A percentile compares a stretch with the other conserved stretches of the same genome.
phyloP scores from a whole-genome alignment of 2,329 filamentous ascomycete species.

The Periconia macrospinosa region DNA sequence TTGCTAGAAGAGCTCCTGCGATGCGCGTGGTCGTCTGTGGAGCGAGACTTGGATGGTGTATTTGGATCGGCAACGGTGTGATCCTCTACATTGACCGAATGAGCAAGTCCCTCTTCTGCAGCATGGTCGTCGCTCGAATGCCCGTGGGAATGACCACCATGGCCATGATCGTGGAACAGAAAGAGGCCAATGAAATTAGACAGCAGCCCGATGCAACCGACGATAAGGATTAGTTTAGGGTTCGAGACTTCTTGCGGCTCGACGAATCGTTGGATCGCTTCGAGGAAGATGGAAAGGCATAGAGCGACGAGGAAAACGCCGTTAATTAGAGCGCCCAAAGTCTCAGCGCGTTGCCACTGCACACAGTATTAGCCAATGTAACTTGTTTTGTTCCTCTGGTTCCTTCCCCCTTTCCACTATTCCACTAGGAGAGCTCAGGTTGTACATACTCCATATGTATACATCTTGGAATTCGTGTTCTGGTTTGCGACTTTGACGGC shows the following conservation, averaged over 20 bases:
- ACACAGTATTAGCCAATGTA: constrained; percentile 16
- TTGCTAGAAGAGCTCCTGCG: constrained; percentile 34
- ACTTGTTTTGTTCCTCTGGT: neutral
- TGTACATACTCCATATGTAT: constrained; percentile 82
- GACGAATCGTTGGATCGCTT: constrained; percentile 88
- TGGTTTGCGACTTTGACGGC: constrained; percentile 87
- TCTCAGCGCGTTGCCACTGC: constrained; percentile 95
- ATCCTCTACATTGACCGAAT: constrained; percentile 49
- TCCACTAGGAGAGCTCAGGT: neutral
- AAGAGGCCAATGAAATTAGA: constrained; percentile 90
- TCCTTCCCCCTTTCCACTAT: no score
- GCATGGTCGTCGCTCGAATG: constrained; percentile 44
- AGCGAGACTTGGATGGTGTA: constrained; percentile 15
- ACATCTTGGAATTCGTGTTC: constrained; percentile 79
- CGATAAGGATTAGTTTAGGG: constrained; percentile 83
- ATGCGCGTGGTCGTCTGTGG: constrained; percentile 11
- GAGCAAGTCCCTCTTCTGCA: constrained; percentile 56
- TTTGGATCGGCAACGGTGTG: constrained; percentile 56
- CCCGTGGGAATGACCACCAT: constrained; percentile 61
- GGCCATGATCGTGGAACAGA: constrained; percentile 87
- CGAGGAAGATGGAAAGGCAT: constrained; percentile 93
- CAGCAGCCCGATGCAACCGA: constrained; percentile 80
- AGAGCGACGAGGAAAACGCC: constrained; percentile 96
- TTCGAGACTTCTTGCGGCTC: constrained; percentile 87
- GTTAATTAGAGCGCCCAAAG: constrained; percentile 93